phyloP scores from a whole-genome alignment of 2,329 filamentous ascomycete species.

The Bipolaris oryzae region DNA sequence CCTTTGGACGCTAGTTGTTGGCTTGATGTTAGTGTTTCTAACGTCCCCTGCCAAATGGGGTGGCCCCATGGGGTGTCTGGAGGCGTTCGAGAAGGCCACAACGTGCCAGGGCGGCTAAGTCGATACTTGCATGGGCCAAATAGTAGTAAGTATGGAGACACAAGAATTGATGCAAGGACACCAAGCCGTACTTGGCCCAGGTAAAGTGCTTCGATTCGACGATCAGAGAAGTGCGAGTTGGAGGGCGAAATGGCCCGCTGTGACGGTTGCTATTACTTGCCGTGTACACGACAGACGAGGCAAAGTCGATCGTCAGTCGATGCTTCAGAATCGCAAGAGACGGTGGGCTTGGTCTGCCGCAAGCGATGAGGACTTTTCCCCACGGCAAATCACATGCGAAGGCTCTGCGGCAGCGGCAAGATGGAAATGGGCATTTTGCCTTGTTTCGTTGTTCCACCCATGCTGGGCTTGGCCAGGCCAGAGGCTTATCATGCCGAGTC shows the following conservation, averaged over 20 bases:
- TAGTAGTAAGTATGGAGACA: constrained; percentile 3
- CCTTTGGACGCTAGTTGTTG: not conserved
- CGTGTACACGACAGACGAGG: not conserved
- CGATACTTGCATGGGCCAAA: constrained; percentile 2
- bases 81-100: constrained; percentile 19
- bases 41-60: constrained; percentile 22
- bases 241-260: not conserved
- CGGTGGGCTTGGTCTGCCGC: not conserved
- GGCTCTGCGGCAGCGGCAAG: not conserved
- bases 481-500: constrained; percentile 8
- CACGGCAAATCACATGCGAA: not conserved
- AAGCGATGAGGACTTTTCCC: not conserved
- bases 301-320: not conserved
- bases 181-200: constrained; percentile 6
- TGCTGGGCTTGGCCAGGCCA: not conserved
- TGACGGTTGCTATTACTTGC: not conserved
- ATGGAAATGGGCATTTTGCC: not conserved
- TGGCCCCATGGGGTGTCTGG: constrained; percentile 20
- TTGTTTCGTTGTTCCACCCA: not conserved
- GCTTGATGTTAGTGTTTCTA: constrained; percentile 3
- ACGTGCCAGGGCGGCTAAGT: constrained; percentile 11
- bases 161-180: constrained; percentile 3
- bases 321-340: not conserved
- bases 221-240: too few species aligned
- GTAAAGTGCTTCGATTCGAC: not conserved